Percentiles rank a stretch among this genome's conserved stretches.
These are phyloP conservation scores for Quercus berberidifolia DNA, from an alignment of 306 rosid species.

Conservation along the genomic window DNA sequence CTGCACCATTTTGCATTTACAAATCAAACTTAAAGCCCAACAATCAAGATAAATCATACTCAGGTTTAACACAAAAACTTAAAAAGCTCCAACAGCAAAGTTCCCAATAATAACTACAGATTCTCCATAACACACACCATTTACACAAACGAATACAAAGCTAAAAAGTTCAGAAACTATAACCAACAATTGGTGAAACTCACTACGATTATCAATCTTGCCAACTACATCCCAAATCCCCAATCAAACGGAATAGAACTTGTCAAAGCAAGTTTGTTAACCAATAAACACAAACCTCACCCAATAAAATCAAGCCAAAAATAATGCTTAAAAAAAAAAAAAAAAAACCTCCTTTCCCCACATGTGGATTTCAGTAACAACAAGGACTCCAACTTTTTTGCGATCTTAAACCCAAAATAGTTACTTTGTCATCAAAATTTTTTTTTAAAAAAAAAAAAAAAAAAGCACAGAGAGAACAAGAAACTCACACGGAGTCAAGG, in stretches of 20 bases:
- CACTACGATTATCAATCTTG: background rate
- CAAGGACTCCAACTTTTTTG: background rate
- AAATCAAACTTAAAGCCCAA: conserved; percentile 8
- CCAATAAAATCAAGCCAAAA: background rate
- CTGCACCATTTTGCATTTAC: conserved; percentile 37
- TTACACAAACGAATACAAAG: background rate
- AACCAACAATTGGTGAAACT: background rate
- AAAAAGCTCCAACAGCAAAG: background rate
- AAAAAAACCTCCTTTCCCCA: no score
- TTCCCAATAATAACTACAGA: background rate
- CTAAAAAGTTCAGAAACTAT: background rate
- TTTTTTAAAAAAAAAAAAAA: background rate
- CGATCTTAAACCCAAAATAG: conserved; percentile 8
- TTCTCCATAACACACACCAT: background rate
- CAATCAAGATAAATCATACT: background rate
- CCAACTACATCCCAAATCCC: background rate
- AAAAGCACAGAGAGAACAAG: background rate
- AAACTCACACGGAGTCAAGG: conserved; percentile 54
- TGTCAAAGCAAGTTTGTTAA: background rate
- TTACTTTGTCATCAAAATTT: background rate
- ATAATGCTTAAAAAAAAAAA: background rate
- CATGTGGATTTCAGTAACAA: background rate
- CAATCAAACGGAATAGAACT: background rate
- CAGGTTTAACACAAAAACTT: background rate
- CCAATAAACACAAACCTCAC: background rate